Conservation (phyloP, 2,329 filamentous ascomycete species). For the Lachnellula hyalina region DNA sequence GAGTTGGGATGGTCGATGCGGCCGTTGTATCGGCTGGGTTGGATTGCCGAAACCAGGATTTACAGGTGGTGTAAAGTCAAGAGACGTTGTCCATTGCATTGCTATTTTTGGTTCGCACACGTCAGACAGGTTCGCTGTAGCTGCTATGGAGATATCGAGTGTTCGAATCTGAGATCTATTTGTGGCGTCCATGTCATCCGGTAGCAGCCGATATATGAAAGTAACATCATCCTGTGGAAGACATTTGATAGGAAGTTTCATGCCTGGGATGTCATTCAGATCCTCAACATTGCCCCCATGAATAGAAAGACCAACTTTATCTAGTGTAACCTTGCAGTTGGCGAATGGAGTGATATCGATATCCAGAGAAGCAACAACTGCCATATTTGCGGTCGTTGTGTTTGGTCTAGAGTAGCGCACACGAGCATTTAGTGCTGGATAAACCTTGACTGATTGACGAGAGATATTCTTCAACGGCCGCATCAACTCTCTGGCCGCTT, state of each 20-base stretch:
- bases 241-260: constrained; percentile 53
- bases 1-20: constrained; percentile 58
- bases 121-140: constrained; percentile 52
- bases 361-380: constrained; percentile 66
- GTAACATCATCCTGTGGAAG: constrained; percentile 71
- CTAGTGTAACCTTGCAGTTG: constrained; percentile 59
- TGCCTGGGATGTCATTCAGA: constrained; percentile 44
- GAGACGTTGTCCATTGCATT: constrained; percentile 62
- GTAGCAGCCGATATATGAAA: constrained; percentile 63
- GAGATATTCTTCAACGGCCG: constrained; percentile 61
- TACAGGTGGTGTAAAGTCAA: constrained; percentile 64
- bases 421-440: constrained; percentile 66
- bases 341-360: constrained; percentile 68
- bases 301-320: constrained; percentile 53
- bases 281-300: constrained; percentile 54
- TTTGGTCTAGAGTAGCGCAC: constrained; percentile 65
- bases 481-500: constrained; percentile 52
- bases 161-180: constrained; percentile 45
- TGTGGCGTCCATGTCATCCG: constrained; percentile 32
- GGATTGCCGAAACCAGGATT: constrained; percentile 57
- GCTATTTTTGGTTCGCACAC: constrained; percentile 55
- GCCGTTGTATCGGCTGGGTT: constrained; percentile 53
- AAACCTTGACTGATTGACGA: constrained; percentile 57
- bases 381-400: constrained; percentile 48
- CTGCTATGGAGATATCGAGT: constrained; percentile 56